These are phyloP conservation scores for Odontarrhena argentea DNA, from an alignment of 345 rosid genomes.

Conservation along the genomic window DNA sequence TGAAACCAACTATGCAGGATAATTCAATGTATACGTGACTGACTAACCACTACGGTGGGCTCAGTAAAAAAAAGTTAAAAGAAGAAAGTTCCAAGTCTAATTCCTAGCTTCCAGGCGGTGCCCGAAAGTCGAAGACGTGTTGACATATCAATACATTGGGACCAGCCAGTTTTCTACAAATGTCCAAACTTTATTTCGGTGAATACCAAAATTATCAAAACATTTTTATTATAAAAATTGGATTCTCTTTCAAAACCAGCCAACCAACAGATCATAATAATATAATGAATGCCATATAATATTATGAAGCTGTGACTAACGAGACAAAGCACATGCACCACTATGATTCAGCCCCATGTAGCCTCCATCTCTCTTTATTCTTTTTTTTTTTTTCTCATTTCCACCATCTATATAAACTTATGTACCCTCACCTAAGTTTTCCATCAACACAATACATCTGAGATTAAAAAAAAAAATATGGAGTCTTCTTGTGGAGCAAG, in stretches of 20 bases:
- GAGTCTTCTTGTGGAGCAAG: conserved; percentile 32
- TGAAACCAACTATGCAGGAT: not conserved
- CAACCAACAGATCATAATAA: conserved; percentile 33
- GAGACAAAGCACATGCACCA: no score
- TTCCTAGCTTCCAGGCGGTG: conserved; percentile 20
- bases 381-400: conserved; percentile 4
- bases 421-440: not conserved
- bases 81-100: not conserved
- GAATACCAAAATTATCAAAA: conserved; percentile 3
- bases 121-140: conserved; percentile 37
- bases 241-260: conserved; percentile 25
- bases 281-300: not conserved
- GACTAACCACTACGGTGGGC: conserved; percentile 9
- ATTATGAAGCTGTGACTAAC: conserved; percentile 18
- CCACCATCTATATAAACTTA: conserved; percentile 31
- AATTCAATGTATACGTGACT: conserved; percentile 6
- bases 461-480: conserved; percentile 16
- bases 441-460: conserved; percentile 28
- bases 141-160: conserved; percentile 31
- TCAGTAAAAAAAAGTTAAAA: not conserved
- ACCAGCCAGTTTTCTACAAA: conserved; percentile 24
- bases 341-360: conserved; percentile 14
- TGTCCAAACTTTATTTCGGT: conserved; percentile 33
- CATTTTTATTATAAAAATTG: not conserved
- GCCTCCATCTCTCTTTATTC: conserved; percentile 4